These are phyloP conservation scores for Catharanthus roseus DNA, from an alignment of 257 asterid species.

Conservation along the genomic window DNA sequence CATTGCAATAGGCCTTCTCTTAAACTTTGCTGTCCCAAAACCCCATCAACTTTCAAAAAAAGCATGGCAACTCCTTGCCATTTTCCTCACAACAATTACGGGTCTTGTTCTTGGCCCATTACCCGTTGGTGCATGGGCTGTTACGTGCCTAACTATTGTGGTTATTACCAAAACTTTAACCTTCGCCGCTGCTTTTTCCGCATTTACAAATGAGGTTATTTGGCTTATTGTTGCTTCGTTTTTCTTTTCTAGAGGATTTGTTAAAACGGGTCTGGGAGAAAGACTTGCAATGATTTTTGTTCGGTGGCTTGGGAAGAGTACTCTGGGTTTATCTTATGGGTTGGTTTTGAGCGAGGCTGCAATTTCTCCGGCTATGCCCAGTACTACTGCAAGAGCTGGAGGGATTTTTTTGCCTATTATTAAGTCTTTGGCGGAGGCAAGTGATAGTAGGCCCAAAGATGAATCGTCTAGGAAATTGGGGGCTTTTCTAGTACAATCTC, in stretches of 20 bases:
- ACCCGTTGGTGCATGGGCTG: constrained; percentile 76
- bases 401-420: constrained; percentile 81
- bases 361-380: constrained; percentile 77
- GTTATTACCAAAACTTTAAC: constrained; percentile 56
- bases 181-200: constrained; percentile 59
- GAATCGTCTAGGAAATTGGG: constrained; percentile 58
- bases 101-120: constrained; percentile 65
- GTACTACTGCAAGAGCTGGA: constrained; percentile 71
- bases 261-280: constrained; percentile 81
- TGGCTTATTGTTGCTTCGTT: constrained; percentile 69
- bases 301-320: constrained; percentile 56
- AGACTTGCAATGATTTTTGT: constrained; percentile 66
- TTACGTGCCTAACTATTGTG: constrained; percentile 47
- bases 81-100: constrained; percentile 54
- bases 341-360: constrained; percentile 55
- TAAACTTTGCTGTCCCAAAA: constrained; percentile 66
- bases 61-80: constrained; percentile 72
- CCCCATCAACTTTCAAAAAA: constrained; percentile 39
- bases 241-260: constrained; percentile 66
- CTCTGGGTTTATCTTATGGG: constrained; percentile 69
- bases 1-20: constrained; percentile 42
- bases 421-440: constrained; percentile 48
- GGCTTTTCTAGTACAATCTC: constrained; percentile 65
- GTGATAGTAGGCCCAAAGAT: constrained; percentile 59
- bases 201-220: constrained; percentile 69